phyloP scores from a whole-genome alignment of 1,139 yeast genomes.

The Casaregolazyma lundiana region DNA sequence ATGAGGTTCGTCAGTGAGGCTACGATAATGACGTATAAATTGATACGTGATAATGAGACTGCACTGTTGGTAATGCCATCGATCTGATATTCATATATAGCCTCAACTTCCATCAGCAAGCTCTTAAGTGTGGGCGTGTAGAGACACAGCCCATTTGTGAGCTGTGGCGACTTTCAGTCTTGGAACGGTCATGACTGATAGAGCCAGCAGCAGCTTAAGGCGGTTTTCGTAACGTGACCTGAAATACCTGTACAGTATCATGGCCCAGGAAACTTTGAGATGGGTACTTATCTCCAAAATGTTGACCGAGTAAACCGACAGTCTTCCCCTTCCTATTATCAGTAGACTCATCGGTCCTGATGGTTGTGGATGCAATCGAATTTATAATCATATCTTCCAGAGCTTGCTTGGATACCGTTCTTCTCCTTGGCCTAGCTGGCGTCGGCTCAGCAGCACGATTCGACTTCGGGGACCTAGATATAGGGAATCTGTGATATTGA shows the following conservation, averaged over 20 bases:
- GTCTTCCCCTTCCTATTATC: slow-evolving; percentile 1
- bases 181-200: slow-evolving; percentile 32
- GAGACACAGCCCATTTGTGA: too few relatives aligned
- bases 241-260: slow-evolving; percentile 21
- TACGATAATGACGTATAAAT: too few relatives aligned
- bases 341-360: slow-evolving; percentile 15
- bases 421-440: slow-evolving; percentile 15
- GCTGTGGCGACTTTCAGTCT: slow-evolving; percentile 48
- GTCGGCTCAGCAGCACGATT: not conserved
- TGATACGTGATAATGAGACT: too few relatives aligned
- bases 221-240: slow-evolving; percentile 32
- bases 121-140: too few relatives aligned
- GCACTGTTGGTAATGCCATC: too few relatives aligned
- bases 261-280: not conserved
- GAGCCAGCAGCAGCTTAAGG: slow-evolving; percentile 34
- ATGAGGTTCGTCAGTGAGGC: too few relatives aligned
- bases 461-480: not conserved
- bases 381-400: slow-evolving; percentile 29
- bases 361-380: slow-evolving; percentile 26
- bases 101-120: too few relatives aligned
- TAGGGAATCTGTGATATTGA: not conserved
- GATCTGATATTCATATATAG: too few relatives aligned
- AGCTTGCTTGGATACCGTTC: slow-evolving; percentile 30
- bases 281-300: slow-evolving; percentile 2
- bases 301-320: slow-evolving; percentile 5